Evolutionary conservation across 1,284 basidiomycete species (phyloP).

Genomic region (Cryptococcus wingfieldii): DNA sequence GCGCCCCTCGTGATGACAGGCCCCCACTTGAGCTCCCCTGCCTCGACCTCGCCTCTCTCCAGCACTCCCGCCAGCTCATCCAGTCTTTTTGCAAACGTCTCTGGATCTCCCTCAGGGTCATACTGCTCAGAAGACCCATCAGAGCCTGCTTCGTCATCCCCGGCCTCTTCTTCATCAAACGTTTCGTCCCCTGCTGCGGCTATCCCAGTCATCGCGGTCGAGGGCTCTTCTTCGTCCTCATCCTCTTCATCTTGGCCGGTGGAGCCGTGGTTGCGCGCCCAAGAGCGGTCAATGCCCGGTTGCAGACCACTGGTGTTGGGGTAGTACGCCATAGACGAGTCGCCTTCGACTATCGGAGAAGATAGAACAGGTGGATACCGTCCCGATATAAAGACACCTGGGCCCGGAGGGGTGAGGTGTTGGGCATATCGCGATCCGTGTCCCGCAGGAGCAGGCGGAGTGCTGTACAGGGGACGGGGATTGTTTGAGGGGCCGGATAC

Average conservation of each 20-base stretch:
- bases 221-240: neutral
- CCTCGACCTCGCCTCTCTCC: conserved; percentile 39
- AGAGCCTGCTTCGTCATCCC: conserved; percentile 13
- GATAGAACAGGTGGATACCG: neutral
- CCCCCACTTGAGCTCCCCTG: conserved; percentile 36
- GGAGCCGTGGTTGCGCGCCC: too few relatives aligned
- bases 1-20: conserved; percentile 19
- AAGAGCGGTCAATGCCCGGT: too few relatives aligned
- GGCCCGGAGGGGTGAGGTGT: too few relatives aligned
- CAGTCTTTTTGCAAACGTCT: conserved; percentile 33
- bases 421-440: neutral
- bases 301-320: neutral
- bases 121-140: conserved; percentile 28
- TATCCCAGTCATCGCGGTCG: conserved; percentile 1
- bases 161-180: conserved; percentile 10
- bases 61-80: conserved; percentile 42
- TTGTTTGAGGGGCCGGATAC: conserved; percentile 5
- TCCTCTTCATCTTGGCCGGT: neutral
- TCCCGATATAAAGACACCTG: too few relatives aligned
- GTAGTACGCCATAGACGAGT: neutral
- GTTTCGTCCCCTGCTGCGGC: conserved; percentile 6
- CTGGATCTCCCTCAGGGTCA: conserved; percentile 38
- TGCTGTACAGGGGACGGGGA: conserved; percentile 7
- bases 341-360: neutral
- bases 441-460: neutral